Conservation (phyloP, 257 asterid genomes). For the Osmanthus fragrans region DNA sequence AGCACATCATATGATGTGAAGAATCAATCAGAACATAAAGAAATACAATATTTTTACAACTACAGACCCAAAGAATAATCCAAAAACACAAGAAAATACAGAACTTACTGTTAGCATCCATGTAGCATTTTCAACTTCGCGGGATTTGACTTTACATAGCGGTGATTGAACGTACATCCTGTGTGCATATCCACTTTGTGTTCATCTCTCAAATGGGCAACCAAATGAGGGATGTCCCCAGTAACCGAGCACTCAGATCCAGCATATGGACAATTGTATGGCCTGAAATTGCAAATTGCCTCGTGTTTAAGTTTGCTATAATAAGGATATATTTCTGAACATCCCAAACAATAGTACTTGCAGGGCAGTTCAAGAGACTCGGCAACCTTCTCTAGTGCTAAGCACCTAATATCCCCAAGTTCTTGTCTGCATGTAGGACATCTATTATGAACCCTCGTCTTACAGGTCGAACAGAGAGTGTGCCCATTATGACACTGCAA, state of each 20-base stretch:
- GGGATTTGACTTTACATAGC: constrained; percentile 87
- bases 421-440: constrained; percentile 96
- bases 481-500: constrained; percentile 91
- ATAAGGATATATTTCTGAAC: constrained; percentile 80
- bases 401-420: constrained; percentile 89
- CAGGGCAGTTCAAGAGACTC: constrained; percentile 85
- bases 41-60: background rate
- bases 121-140: constrained; percentile 91
- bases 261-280: constrained; percentile 84
- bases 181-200: constrained; percentile 95
- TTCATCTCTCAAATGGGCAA: constrained; percentile 76
- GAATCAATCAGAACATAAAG: background rate
- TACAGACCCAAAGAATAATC: background rate
- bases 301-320: constrained; percentile 90
- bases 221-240: constrained; percentile 79
- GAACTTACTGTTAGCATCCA: constrained; percentile 89
- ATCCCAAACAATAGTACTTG: constrained; percentile 72
- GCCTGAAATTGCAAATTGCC: constrained; percentile 77
- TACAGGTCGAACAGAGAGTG: constrained; percentile 87
- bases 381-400: constrained; percentile 85
- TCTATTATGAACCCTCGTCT: constrained; percentile 76
- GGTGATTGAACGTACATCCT: constrained; percentile 86
- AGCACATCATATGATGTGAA: background rate
- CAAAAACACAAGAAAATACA: constrained; percentile 1
- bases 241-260: constrained; percentile 84